Base-by-base conservation (phyloP, 306 rosid genomes). In the Quercus wislizeni region DNA sequence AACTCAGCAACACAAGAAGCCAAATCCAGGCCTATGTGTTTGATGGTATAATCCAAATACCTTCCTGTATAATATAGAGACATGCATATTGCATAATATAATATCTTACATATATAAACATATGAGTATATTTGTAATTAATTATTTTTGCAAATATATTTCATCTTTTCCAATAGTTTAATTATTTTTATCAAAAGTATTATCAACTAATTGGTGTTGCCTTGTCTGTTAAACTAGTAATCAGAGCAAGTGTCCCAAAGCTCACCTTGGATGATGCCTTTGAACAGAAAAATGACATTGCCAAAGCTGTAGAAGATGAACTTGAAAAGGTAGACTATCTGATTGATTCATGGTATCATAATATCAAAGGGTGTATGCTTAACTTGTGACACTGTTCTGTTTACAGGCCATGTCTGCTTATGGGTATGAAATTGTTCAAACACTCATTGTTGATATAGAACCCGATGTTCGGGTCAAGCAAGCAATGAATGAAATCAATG, bases 401-500 rank as follows among this genome's bases (percentile, higher is more conserved):
- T 78, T 67, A 54, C 86, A 94, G 99, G 99, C 99, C 69, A 94
- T 94, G 97, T 94, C 97, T 52, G 97, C 97, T 57, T 94, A 94
- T 83, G 97, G 97, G 35, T 94, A 83, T 73, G 95, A 94, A 91
- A 94, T 94, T 21, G 99, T 94, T 21, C 99, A 92, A 80, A 92
- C 97, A 19, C 93, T 94, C 71, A 92, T 94, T 75, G 88, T 90
- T 63, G 97, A 94, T 77, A 91, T 92, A 71, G 97, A 91, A 82
- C 99, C 99, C 51, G 97, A 92, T 57, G 97, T 78, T 80, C 97
- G 84, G 81, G 97, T 92, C 69, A 94, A 94, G 88, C 89, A 92
- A 69, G 99, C 99, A 72, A 94, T 94, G 99, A 94, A 94, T 75
- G 97, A 94, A 84, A 94, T 94, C 80, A 94, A 92, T 77, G 99